Base-by-base conservation (phyloP, 1,284 basidiomycete species). In the Ustilago nuda region DNA sequence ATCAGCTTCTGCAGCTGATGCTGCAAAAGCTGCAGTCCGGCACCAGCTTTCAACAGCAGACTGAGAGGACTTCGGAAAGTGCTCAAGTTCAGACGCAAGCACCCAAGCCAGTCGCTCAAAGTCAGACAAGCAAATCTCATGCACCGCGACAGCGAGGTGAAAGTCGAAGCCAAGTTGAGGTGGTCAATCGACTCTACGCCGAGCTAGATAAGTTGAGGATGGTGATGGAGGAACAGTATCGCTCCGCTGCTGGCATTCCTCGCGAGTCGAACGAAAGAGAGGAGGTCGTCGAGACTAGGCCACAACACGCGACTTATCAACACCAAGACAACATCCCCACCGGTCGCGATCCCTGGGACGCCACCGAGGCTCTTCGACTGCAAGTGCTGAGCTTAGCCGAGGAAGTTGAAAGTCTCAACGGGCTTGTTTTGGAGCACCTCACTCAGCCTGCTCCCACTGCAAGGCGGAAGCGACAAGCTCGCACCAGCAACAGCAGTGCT, bases 211-310 rank as follows among this genome's bases (percentile, higher is more conserved):
- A 74, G 33, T 33, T 80, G 37, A 54, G 62, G 7, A 64, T 8
- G 17, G 65, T 57, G 3, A 73, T 79, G 73, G 79, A 76, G 56
- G 66, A 79, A 33, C 73, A 72, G 48, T 72, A 70, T 41, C 63
- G 62, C 15, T 61, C 30, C 12, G 69, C 69, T 7, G 56, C 69
- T 3, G 62, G 52, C 11, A 19, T 66, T 8, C 5, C 23, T 3
- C 36, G 13, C 17, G 55, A 60, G 13, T 19, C 13, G 8, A 27
- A 51, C 1, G 56, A 8, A 41, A 17, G 33, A 11, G 37, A 35
- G 11, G 36, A 33, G 23, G 6, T 9, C 8, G 8, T 9, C 5
- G 52, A 60, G 3, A 17, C 52, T 13, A 37, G 39, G 8, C 39
- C 56, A 32, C 64, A 63, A 4, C 69, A 65, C 19, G 51, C 63